Evolutionary conservation across 169 alveolate genomes (phyloP).

Genomic region (Plasmodium vivax): DNA sequence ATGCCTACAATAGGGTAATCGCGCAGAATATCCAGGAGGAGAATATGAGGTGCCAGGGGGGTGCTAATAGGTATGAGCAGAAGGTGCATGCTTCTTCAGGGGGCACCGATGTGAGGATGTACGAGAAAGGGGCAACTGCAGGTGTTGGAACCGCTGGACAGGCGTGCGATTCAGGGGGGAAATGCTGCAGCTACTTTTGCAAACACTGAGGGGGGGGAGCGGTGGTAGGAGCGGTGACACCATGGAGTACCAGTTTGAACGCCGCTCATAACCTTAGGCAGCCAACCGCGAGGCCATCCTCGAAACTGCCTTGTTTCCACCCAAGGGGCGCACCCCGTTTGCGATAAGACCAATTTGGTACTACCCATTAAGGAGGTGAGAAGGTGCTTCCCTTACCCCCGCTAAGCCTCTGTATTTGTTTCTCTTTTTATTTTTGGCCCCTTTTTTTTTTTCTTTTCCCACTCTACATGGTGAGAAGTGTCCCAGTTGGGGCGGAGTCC

Average conservation of each 20-base stretch:
- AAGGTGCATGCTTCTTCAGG: neutral
- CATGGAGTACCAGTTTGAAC: neutral
- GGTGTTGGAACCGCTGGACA: neutral
- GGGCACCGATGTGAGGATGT: neutral
- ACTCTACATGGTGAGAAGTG: neutral
- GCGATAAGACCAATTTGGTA: neutral
- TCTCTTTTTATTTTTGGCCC: neutral
- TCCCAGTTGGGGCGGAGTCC: neutral
- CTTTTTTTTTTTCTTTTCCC: neutral
- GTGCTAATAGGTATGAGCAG: neutral
- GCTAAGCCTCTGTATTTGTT: neutral
- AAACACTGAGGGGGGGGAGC: neutral
- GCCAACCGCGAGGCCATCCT: neutral
- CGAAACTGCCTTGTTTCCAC: neutral
- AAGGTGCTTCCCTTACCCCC: neutral
- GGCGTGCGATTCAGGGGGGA: neutral
- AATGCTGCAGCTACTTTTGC: slow-evolving; percentile 43
- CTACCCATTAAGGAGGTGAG: neutral
- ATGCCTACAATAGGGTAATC: slow-evolving; percentile 19
- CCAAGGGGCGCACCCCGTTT: neutral
- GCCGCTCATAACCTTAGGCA: neutral
- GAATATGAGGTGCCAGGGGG: neutral
- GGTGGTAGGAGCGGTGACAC: neutral
- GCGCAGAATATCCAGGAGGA: slow-evolving; percentile 20
- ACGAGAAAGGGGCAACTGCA: neutral